Evolutionary conservation across 23 red algal genomes (phyloP).

Genomic region (Gracilaria domingensis): DNA sequence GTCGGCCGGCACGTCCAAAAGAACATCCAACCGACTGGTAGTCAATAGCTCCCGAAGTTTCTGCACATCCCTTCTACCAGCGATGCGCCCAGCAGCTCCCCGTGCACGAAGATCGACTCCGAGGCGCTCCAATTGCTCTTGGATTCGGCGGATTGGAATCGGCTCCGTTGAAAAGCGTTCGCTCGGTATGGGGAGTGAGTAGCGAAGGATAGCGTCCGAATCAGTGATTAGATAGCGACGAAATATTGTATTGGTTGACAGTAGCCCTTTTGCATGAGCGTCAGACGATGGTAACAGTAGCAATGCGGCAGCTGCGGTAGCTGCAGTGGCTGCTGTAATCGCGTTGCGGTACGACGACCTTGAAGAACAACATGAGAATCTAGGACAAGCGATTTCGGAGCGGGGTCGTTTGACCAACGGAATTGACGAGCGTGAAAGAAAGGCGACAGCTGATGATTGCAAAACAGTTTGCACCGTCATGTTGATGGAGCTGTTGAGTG

Average conservation of each 20-base stretch:
- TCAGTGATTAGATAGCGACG: constrained; percentile 91
- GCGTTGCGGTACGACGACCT: background rate
- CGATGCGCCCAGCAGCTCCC: constrained; percentile 56
- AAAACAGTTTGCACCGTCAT: background rate
- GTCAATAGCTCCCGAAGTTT: constrained; percentile 46
- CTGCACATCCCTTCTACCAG: constrained; percentile 59
- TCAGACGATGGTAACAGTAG: constrained; percentile 23
- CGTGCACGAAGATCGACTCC: constrained; percentile 75
- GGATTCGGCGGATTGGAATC: constrained; percentile 57
- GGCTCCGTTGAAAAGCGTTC: constrained; percentile 38
- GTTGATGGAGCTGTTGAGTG: background rate
- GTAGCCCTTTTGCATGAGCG: constrained; percentile 45
- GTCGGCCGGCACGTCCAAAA: constrained; percentile 68
- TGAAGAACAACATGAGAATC: background rate
- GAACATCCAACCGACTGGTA: constrained; percentile 65
- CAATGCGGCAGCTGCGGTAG: constrained; percentile 8
- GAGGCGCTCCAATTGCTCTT: constrained; percentile 63
- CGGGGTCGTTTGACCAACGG: constrained; percentile 3
- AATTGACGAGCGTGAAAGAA: constrained; percentile 5
- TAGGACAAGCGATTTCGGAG: background rate
- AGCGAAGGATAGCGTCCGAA: constrained; percentile 87
- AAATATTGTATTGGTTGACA: constrained; percentile 84
- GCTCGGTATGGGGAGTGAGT: constrained; percentile 83
- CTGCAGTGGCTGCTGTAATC: constrained; percentile 17
- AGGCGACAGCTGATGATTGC: background rate